Evolutionary conservation across 176 grass and related monocot species (phyloP).

Genomic region (Zoysia pacifica): DNA sequence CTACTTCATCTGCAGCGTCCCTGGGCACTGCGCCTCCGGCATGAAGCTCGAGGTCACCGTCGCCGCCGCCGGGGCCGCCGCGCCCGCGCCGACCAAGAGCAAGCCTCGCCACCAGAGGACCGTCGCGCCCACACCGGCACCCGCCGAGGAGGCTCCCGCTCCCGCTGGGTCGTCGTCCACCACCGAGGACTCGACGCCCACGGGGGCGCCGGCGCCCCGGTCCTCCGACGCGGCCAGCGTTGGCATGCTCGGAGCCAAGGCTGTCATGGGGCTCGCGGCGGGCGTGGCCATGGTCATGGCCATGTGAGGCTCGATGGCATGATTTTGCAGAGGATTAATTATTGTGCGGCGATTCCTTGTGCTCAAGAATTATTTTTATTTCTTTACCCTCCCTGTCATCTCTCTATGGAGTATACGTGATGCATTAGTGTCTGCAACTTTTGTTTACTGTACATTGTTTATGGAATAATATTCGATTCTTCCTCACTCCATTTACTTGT

Average conservation of each 20-base stretch:
- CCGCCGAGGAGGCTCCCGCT: not conserved
- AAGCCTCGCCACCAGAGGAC: not conserved
- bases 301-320: not conserved
- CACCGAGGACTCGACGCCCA: not conserved
- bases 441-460: too few species aligned
- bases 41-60: constrained; percentile 78
- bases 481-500: too few species aligned
- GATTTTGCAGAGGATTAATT: too few species aligned
- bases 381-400: too few species aligned
- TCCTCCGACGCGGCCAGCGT: not conserved
- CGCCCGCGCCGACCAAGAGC: not conserved
- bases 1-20: constrained; percentile 85
- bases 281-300: not conserved
- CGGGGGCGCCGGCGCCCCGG: not conserved
- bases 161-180: not conserved
- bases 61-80: constrained; percentile 3
- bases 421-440: too few species aligned
- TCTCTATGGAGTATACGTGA: too few species aligned
- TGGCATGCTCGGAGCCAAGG: not conserved
- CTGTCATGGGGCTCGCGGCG: not conserved
- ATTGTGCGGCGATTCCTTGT: too few species aligned
- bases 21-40: constrained; percentile 63
- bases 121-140: not conserved
- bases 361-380: too few species aligned
- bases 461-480: too few species aligned